Base-by-base conservation (phyloP, 345 rosid species). In the Trapa bicornis region DNA sequence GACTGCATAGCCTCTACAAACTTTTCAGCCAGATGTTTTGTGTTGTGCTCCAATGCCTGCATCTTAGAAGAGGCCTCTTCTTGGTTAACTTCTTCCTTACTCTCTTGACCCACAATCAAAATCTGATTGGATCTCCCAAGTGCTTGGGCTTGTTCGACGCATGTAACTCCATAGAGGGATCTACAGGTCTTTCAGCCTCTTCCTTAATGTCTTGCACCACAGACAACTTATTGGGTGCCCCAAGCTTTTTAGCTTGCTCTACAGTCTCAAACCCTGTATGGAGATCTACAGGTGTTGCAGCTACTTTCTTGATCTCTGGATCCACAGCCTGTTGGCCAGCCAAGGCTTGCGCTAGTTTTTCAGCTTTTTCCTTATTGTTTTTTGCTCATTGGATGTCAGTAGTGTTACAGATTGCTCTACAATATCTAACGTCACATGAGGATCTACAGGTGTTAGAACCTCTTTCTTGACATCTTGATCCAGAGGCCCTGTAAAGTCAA, bases 51-150 rank as follows among this genome's bases (percentile, higher is more conserved):
- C 43, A 54, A 17, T 36, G 13, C 53, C 17, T 47, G 70, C 61
- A 67, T 47, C 37, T 61, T 39, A 67, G 39, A 33, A 33, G 67
- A 56, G 12, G 42, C 36, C 69, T 42, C 74, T 33, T 50, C 52
- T 64, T 12, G 39, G 8, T 47, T 54, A 53, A 53, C 61, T 6
- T 67, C 70, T 2, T 35, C 14, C 29, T 56, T 32, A 36, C 33
- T 79, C 70, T 69, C 81, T 73, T 65, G 76, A 43, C 78, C 82
- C 85, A 80, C 78, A 39, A 9, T 12, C 12, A 9, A 5, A n/a
- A 42, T 37, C 41, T 45, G 29, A 16, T 32, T n/a, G 29, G 54
- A 69, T 29, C 17, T 65, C 41, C 61, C 37, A 43, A 61, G 57
- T 22, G 37, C 8, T 5, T 56, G 36, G 48, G 37, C 61, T 47